Percentiles rank a stretch among this genome's conserved stretches.
phyloP scores from a whole-genome alignment of 2,329 filamentous ascomycete species.

The Penicillium glabrum region DNA sequence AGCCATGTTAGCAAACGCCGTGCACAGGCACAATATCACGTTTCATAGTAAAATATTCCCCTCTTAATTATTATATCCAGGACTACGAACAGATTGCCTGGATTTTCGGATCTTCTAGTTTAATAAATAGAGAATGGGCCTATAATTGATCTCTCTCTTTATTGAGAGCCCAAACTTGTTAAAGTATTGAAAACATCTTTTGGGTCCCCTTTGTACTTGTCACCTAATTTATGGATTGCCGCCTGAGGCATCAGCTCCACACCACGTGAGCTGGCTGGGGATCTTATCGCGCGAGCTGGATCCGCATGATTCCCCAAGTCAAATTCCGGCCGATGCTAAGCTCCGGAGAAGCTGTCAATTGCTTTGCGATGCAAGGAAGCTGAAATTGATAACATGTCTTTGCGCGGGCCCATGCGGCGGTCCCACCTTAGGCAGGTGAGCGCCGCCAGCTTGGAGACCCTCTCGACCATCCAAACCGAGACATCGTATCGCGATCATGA shows the following conservation, averaged over 20 bases:
- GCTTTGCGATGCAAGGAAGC: slow-evolving; percentile 22
- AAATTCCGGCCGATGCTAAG: not conserved
- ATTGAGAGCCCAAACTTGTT: no score
- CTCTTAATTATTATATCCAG: no score
- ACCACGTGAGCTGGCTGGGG: slow-evolving; percentile 4
- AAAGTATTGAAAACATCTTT: no score
- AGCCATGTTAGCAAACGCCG: not conserved
- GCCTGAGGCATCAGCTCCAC: slow-evolving; percentile 2
- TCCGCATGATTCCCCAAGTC: slow-evolving; percentile 4
- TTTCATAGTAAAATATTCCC: no score
- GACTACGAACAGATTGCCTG: no score
- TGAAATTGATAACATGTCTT: slow-evolving; percentile 32
- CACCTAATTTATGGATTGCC: not conserved
- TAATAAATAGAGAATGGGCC: no score
- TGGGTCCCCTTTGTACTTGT: no score
- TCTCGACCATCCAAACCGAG: slow-evolving; percentile 33
- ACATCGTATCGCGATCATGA: slow-evolving; percentile 27
- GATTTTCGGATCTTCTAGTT: no score
- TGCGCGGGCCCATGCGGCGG: slow-evolving; percentile 39
- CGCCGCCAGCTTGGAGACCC: slow-evolving; percentile 38
- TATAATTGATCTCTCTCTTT: no score
- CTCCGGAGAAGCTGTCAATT: slow-evolving; percentile 6
- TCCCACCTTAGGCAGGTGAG: slow-evolving; percentile 44
- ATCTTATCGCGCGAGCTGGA: slow-evolving; percentile 14
- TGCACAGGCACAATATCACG: not conserved